Base-by-base conservation (phyloP, 768 basidiomycete genomes). In the Krasilnikovozyma curviuscula region DNA sequence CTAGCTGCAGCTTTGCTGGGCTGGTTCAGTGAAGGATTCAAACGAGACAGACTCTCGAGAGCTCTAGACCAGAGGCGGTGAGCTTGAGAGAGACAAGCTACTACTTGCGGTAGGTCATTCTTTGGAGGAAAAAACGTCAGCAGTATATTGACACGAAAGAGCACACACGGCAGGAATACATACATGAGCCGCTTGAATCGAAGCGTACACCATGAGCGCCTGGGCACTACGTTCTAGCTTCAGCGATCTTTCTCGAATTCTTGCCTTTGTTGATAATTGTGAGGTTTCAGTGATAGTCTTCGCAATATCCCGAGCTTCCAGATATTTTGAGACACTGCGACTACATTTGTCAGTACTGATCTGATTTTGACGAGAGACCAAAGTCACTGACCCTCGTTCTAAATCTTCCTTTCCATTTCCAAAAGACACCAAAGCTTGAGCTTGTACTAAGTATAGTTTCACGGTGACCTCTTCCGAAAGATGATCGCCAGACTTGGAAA, bases 401-500 rank as follows among this genome's bases (percentile, higher is more conserved):
- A 13, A 32, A 66, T 58, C 0, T 63, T 66, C n/a, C 59, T 65
- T 41, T 7, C 23, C 13, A 21, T 48, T 47, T 5, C 37, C 40
- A 12, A 44, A 48, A 16, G 48, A 49, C 13, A 54, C 50, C 12
- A 40, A 27, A 16, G 30, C 46, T 16, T 45, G 52, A n/a, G 46
- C 31, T 6, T 46, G 44, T 5, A 32, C 45, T 16, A 53, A 45
- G 5, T 21, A 44, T 35, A 42, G 31, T 12, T 44, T 29, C 12
- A 56, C 52, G 34, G 55, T 55, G 12, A 30, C 28, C 2, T 35
- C 31, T 13, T 70, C 68, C 9, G 77, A 65, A 3, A 68, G 54
- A 27, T 64, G 68, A 13, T 76, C 63, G 1, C 72, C 71, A 29
- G 73, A 74, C n/a, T 63, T 70, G 57, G 83, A 81, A 18, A n/a